Evolutionary conservation across 371 early-diverging fungal genomes (phyloP), one percentile per base, ranked within the genome.

Genomic region (Mortierella sp.): DNA sequence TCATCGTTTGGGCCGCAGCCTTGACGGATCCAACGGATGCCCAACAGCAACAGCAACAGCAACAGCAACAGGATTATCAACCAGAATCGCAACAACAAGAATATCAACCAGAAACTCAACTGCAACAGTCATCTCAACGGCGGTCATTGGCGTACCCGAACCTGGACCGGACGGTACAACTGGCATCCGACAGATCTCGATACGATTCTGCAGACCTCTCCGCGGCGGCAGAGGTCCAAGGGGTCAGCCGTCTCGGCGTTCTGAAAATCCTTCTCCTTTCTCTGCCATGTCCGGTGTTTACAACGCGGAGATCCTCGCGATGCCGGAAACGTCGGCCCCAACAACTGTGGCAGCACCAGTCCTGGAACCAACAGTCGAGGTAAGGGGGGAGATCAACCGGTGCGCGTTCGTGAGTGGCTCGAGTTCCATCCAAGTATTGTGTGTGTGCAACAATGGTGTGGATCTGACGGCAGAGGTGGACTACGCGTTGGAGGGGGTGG

Each of bases 361-460:
- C 4, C 60, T 10, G 56, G 56, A 24, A n/a, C 8, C 18, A 29
- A n/a, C 24, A 38, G 54, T 18, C 38, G 65, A 65, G 38, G 48
- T 46, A 11, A 11, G 65, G 2, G 65, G 65, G 0, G 75, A 75
- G 48, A 44, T 49, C 38, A 75, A 68, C 48, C 75, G 75, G 8
- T 68, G 75, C n/a, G 32, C 75, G 35, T 48, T 32, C 35, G 38
- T 65, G 49, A 41, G 29, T 14, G 35, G 27, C 3, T 16, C 35
- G 16, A 65, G 18, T 38, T 65, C 41, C 4, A 38, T 65, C 29
- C 68, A 83, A 82, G 58, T 81, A 21, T 78, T 91, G 81, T 72
- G 78, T 79, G 65, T 91, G 88, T n/a, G 91, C 91, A 12, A 90
- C 88, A 44, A 91, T 87, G 38, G 91, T 81, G 51, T 91, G 88